phyloP scores from a whole-genome alignment of 73 alveolate species.

The Paramecium pentaurelia region DNA sequence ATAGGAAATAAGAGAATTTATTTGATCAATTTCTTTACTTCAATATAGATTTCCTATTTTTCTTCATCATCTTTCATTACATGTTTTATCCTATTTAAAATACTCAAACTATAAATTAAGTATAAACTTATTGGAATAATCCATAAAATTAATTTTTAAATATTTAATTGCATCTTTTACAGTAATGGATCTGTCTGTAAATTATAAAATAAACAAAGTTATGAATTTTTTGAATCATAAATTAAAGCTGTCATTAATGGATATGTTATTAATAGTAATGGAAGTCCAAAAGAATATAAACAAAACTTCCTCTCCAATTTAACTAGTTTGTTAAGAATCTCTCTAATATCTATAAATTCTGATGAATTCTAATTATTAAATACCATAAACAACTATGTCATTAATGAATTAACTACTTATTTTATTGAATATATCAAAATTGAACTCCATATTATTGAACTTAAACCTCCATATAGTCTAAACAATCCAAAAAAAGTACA shows the following conservation, averaged over 20 bases:
- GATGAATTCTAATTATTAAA: not conserved
- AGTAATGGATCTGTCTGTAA: not conserved
- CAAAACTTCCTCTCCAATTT: not conserved
- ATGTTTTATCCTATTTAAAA: not conserved
- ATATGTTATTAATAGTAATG: not conserved
- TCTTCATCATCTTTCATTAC: not conserved
- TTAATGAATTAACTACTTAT: not conserved
- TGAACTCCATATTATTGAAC: not conserved
- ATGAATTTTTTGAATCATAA: not conserved
- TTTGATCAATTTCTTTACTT: not conserved
- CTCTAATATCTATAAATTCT: not conserved
- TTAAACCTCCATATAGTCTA: not conserved
- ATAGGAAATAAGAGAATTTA: not conserved
- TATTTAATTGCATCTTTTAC: not conserved
- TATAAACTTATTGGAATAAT: not conserved
- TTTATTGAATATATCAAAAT: not conserved
- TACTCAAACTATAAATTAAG: not conserved
- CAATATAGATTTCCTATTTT: not conserved
- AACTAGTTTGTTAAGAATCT: not conserved
- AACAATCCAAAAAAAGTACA: not conserved
- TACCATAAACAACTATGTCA: not conserved
- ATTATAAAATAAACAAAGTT: not conserved
- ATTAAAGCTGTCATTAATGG: not conserved
- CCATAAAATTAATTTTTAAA: not conserved
- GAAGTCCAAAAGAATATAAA: constrained; percentile 14